phyloP scores from a whole-genome alignment of 129 eudicot species.

The Pseudognaphalium luteoalbum region DNA sequence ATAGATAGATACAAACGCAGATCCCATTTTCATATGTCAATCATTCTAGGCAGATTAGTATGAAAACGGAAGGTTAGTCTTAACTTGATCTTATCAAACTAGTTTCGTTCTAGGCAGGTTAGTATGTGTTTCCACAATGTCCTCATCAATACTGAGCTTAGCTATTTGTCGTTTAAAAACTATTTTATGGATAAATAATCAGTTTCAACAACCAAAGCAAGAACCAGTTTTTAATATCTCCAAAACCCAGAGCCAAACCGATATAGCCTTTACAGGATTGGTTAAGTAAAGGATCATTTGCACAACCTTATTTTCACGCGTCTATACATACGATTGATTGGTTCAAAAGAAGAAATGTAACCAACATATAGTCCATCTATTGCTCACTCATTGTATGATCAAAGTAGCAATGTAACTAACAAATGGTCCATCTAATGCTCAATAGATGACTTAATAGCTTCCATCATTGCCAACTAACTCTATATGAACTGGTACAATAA shows the following conservation, averaged over 20 bases:
- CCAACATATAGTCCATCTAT: background rate
- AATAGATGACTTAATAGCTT: background rate
- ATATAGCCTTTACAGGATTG: too few species aligned
- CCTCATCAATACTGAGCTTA: background rate
- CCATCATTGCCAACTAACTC: background rate
- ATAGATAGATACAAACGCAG: too few species aligned
- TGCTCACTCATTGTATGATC: background rate
- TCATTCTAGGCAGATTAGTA: too few species aligned
- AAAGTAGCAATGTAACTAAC: constrained; percentile 15
- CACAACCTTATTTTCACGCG: too few species aligned
- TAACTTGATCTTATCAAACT: too few species aligned
- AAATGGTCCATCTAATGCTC: constrained; percentile 10
- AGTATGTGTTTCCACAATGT: background rate
- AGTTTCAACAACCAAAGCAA: background rate
- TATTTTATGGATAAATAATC: background rate
- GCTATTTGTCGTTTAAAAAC: background rate
- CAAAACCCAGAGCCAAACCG: too few species aligned
- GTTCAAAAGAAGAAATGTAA: background rate
- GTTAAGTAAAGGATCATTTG: too few species aligned
- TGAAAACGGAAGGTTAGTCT: too few species aligned
- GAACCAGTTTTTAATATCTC: background rate
- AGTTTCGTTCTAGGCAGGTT: background rate
- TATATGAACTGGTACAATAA: background rate
- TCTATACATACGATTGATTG: background rate
- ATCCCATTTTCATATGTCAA: too few species aligned